Evolutionary conservation across 305 asterid species (phyloP).

Genomic region (Fraxinus velutina): DNA sequence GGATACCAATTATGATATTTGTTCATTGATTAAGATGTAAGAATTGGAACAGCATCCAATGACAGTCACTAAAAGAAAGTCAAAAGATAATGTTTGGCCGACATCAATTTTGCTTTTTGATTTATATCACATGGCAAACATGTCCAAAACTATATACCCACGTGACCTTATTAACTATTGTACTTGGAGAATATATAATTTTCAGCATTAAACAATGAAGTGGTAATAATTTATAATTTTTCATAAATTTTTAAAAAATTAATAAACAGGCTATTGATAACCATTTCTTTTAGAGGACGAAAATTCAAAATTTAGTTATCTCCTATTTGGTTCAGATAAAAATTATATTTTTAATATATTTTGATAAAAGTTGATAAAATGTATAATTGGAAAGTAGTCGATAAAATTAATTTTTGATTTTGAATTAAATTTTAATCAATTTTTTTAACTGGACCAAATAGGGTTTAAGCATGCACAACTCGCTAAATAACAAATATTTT

Average conservation of each 20-base stretch:
- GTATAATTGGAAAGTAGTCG: too few species aligned
- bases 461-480: background rate
- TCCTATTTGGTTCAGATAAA: background rate
- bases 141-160: background rate
- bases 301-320: background rate
- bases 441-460: too few species aligned
- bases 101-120: background rate
- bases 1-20: background rate
- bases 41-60: background rate
- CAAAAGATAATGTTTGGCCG: background rate
- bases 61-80: background rate
- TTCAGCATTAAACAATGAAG: background rate
- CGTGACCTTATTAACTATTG: background rate
- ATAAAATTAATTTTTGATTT: too few species aligned
- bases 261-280: background rate
- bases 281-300: background rate
- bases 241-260: background rate
- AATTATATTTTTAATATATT: too few species aligned
- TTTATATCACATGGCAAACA: background rate
- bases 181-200: background rate
- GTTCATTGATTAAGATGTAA: background rate
- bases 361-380: too few species aligned
- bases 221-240: background rate
- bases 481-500: too few species aligned
- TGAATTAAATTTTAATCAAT: too few species aligned